Percentiles rank a stretch among this genome's conserved stretches.
Conservation (phyloP, 1,284 basidiomycete species). For the Inonotus hispidus region DNA sequence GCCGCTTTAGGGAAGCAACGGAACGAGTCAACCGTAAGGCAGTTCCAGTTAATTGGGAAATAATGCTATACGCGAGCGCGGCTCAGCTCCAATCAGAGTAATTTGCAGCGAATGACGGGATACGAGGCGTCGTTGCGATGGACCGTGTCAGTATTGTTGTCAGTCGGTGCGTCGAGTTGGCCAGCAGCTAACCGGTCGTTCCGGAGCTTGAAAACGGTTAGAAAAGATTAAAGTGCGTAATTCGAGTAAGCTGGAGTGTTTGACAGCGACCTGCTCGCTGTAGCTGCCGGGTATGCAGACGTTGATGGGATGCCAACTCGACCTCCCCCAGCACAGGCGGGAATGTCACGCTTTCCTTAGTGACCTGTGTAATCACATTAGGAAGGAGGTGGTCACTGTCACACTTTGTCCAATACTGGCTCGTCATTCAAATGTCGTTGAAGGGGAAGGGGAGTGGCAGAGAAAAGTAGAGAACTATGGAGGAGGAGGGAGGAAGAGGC, state of each 20-base stretch:
- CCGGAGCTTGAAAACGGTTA: background rate
- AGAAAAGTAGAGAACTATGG: background rate
- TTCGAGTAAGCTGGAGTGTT: background rate
- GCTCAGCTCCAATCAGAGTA: background rate
- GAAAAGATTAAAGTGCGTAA: background rate
- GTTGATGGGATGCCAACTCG: constrained; percentile 6
- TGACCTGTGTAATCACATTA: background rate
- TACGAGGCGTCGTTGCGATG: background rate
- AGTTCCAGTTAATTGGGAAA: background rate
- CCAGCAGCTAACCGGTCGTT: background rate
- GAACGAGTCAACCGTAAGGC: background rate
- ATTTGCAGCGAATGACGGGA: background rate
- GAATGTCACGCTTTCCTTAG: background rate
- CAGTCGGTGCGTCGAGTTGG: background rate
- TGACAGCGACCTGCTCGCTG: background rate
- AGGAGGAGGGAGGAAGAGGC: background rate
- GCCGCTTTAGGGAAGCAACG: background rate
- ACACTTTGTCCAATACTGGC: background rate
- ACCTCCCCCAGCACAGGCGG: background rate
- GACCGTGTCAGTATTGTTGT: background rate
- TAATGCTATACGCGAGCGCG: background rate
- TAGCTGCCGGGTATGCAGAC: background rate
- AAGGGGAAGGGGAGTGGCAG: background rate
- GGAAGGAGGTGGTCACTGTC: background rate
- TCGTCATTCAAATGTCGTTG: background rate